These are phyloP conservation scores for Jasminum sambac DNA, from an alignment of 257 asterid species.

Conservation along the genomic window DNA sequence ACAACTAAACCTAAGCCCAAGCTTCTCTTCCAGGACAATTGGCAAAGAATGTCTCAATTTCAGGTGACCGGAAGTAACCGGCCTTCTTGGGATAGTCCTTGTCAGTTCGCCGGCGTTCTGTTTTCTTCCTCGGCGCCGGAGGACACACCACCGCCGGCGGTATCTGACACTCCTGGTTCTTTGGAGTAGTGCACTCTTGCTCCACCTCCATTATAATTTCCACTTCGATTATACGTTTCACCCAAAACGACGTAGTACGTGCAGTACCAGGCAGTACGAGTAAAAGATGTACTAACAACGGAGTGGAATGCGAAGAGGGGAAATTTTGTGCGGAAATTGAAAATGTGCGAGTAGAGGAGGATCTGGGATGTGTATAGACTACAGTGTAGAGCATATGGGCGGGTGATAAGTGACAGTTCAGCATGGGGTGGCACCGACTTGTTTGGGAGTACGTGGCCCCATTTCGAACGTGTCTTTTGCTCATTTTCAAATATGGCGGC, in stretches of 20 bases:
- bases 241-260: not conserved
- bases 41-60: slow-evolving; percentile 48
- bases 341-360: not conserved
- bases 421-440: slow-evolving; percentile 71
- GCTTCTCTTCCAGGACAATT: slow-evolving; percentile 29
- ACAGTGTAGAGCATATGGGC: not conserved
- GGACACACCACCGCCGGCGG: slow-evolving; percentile 56
- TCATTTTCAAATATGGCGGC: slow-evolving; percentile 57
- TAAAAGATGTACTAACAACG: not conserved
- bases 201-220: slow-evolving; percentile 49
- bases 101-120: slow-evolving; percentile 18
- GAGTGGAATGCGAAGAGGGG: not conserved
- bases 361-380: slow-evolving; percentile 12
- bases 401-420: slow-evolving; percentile 38
- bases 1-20: slow-evolving; percentile 21
- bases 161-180: slow-evolving; percentile 46
- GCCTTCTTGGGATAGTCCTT: slow-evolving; percentile 35
- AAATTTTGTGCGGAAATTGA: not conserved
- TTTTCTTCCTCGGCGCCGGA: slow-evolving; percentile 66
- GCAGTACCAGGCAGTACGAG: not conserved
- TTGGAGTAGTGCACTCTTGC: slow-evolving; percentile 70
- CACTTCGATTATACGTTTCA: too few relatives aligned
- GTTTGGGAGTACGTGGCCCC: slow-evolving; percentile 35
- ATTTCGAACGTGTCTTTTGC: slow-evolving; percentile 30
- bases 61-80: slow-evolving; percentile 55